Conservation (phyloP, 2,329 filamentous ascomycete genomes). For the Phialocephala subalpina region DNA sequence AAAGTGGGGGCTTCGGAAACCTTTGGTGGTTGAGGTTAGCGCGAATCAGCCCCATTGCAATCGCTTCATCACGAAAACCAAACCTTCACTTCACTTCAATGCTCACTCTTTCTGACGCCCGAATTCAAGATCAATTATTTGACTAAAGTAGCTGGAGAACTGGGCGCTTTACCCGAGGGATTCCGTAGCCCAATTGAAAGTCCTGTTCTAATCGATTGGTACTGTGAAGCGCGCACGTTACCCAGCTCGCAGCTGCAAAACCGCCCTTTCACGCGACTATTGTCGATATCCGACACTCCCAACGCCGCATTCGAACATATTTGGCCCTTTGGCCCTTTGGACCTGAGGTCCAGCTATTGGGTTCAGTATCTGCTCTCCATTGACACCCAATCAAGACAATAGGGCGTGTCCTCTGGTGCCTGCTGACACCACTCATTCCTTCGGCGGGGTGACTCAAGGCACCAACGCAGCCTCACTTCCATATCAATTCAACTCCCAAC, state of each 20-base stretch:
- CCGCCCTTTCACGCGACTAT: slow-evolving; percentile 3
- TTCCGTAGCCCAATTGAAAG: no score
- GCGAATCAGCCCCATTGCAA: no score
- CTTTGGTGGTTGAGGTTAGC: no score
- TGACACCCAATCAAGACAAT: background rate
- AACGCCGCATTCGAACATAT: background rate
- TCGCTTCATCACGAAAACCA: no score
- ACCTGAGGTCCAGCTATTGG: background rate
- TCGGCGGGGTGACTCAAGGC: slow-evolving; percentile 6
- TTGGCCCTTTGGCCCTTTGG: slow-evolving; percentile 1
- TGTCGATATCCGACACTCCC: background rate
- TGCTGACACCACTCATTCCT: background rate
- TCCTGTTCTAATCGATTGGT: no score
- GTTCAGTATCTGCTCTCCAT: background rate
- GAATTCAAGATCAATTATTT: no score
- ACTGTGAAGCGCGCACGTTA: background rate
- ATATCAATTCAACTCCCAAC: background rate
- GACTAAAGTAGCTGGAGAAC: no score
- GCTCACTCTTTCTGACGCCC: no score
- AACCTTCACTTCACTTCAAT: no score
- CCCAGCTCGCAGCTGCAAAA: background rate
- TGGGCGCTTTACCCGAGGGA: no score
- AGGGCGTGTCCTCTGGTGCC: background rate
- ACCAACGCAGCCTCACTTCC: slow-evolving; percentile 4
- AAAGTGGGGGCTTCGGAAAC: no score